These are phyloP conservation scores for Aspergillus avenaceus DNA, from an alignment of 495 filamentous ascomycete genomes.

Conservation along the genomic window DNA sequence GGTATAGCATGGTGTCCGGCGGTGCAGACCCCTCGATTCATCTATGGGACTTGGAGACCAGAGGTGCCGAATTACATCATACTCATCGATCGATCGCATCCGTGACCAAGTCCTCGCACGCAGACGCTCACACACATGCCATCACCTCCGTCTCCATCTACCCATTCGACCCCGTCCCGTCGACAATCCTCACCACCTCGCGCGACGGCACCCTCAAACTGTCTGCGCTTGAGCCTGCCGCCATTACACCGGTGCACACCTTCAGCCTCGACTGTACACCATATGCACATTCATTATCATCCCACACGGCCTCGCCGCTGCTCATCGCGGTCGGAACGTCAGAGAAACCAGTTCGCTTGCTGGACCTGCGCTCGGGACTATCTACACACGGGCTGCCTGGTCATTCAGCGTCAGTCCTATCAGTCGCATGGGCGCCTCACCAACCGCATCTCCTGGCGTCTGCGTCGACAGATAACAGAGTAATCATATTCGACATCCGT, in stretches of 20 bases:
- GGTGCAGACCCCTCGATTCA: slow-evolving; percentile 74
- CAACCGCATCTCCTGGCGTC: slow-evolving; percentile 75
- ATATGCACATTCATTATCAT: slow-evolving; percentile 72
- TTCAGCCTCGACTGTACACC: slow-evolving; percentile 70
- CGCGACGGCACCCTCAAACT: slow-evolving; percentile 82
- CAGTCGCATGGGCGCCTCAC: slow-evolving; percentile 74
- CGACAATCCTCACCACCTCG: slow-evolving; percentile 74
- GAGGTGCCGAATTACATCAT: slow-evolving; percentile 35
- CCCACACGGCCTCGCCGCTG: slow-evolving; percentile 62
- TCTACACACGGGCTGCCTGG: slow-evolving; percentile 73
- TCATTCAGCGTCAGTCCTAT: slow-evolving; percentile 66
- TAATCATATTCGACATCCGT: slow-evolving; percentile 82
- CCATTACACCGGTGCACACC: slow-evolving; percentile 49
- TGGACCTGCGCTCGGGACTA: slow-evolving; percentile 76
- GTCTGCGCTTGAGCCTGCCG: slow-evolving; percentile 58
- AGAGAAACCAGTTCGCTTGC: slow-evolving; percentile 70
- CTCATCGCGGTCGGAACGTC: slow-evolving; percentile 83
- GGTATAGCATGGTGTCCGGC: slow-evolving; percentile 69
- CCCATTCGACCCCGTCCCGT: slow-evolving; percentile 69
- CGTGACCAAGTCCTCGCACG: slow-evolving; percentile 37
- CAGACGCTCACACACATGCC: slow-evolving; percentile 64
- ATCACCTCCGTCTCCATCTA: slow-evolving; percentile 86
- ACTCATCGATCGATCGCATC: slow-evolving; percentile 48
- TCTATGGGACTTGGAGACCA: slow-evolving; percentile 75
- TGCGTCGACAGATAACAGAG: slow-evolving; percentile 70